These are phyloP conservation scores for Xylaria arbuscula DNA, from an alignment of 2,329 filamentous ascomycete species.

Conservation along the genomic window DNA sequence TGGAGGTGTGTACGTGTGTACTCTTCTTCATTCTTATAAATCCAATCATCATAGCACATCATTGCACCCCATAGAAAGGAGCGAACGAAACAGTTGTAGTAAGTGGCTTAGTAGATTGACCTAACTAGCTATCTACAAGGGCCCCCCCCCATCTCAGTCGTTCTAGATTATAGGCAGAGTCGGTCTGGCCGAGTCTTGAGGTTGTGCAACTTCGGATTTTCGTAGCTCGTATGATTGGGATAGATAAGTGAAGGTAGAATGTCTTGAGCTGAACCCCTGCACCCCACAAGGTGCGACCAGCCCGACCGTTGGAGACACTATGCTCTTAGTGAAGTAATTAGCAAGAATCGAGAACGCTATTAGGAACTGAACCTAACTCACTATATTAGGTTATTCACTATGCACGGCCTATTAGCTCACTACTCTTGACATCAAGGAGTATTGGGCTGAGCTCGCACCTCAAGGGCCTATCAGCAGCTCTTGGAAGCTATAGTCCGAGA, in stretches of 20 bases:
- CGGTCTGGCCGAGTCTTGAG: not conserved
- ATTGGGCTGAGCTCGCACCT: no score
- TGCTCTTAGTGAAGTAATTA: no score
- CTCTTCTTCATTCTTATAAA: not conserved
- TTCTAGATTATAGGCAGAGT: not conserved
- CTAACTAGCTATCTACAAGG: not conserved
- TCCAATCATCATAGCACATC: not conserved
- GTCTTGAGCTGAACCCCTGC: slow-evolving; percentile 8
- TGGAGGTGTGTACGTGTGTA: no score
- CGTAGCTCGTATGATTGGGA: not conserved
- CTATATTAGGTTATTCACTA: no score
- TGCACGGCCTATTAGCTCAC: no score
- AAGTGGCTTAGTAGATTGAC: not conserved
- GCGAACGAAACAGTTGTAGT: not conserved
- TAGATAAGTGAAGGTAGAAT: not conserved
- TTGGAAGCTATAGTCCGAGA: not conserved
- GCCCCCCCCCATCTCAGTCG: not conserved
- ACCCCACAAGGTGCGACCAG: not conserved
- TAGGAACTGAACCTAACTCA: no score
- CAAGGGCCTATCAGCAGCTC: not conserved
- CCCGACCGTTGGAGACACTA: no score
- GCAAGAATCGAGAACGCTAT: no score
- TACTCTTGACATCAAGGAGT: no score
- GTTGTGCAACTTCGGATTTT: not conserved
- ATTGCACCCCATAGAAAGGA: not conserved